Conservation (phyloP, 2,329 filamentous ascomycete genomes). For the Neurospora sp. region DNA sequence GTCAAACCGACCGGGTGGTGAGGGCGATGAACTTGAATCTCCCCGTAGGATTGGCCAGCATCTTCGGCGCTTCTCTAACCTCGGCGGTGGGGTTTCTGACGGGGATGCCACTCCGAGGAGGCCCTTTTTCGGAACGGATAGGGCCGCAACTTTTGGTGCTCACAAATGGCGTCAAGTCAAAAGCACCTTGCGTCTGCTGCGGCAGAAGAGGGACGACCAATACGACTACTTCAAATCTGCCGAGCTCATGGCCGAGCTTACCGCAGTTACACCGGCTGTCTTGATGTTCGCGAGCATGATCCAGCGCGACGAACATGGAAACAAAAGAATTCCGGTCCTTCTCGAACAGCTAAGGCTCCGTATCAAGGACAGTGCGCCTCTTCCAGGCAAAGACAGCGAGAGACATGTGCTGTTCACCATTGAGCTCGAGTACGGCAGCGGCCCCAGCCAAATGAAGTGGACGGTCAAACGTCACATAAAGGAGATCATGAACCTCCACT, state of each 20-base stretch:
- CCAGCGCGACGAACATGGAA: slow-evolving; percentile 90
- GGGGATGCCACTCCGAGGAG: slow-evolving; percentile 47
- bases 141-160: slow-evolving; percentile 62
- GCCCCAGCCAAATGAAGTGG: slow-evolving; percentile 94
- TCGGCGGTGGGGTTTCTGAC: slow-evolving; percentile 54
- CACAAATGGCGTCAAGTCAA: slow-evolving; percentile 93
- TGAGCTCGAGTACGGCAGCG: slow-evolving; percentile 91
- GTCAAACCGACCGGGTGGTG: slow-evolving; percentile 35
- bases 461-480: slow-evolving; percentile 75
- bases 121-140: slow-evolving; percentile 52
- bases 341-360: slow-evolving; percentile 88
- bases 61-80: slow-evolving; percentile 54
- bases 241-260: slow-evolving; percentile 88
- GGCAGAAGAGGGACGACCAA: slow-evolving; percentile 74
- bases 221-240: slow-evolving; percentile 93
- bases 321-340: slow-evolving; percentile 87
- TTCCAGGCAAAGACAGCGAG: slow-evolving; percentile 51
- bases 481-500: slow-evolving; percentile 87
- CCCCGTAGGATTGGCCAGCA: slow-evolving; percentile 54
- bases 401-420: slow-evolving; percentile 83
- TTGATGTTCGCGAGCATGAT: slow-evolving; percentile 96
- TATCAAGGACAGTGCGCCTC: slow-evolving; percentile 68
- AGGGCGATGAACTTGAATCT: slow-evolving; percentile 41
- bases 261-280: slow-evolving; percentile 85
- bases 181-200: slow-evolving; percentile 69